Conservation (phyloP, 2,329 filamentous ascomycete species). For the Colletotrichum tropicale region DNA sequence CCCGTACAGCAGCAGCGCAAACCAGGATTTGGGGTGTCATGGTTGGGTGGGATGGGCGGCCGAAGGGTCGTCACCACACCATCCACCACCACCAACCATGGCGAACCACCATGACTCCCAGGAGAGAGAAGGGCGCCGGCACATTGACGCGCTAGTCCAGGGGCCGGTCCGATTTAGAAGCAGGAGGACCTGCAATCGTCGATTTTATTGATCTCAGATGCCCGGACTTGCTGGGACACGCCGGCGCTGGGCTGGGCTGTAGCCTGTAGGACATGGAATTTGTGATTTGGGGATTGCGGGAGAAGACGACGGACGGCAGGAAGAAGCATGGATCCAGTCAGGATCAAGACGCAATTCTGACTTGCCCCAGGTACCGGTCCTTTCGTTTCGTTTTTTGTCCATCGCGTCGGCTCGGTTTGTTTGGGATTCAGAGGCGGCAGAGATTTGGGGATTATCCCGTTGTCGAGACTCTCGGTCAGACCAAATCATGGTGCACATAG, state of each 20-base stretch:
- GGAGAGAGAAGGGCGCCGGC: background rate
- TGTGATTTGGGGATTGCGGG: background rate
- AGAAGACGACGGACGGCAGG: background rate
- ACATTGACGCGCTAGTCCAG: conserved; percentile 19
- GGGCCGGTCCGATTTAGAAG: conserved; percentile 19
- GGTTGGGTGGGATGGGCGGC: background rate
- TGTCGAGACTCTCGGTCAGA: background rate
- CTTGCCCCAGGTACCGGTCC: background rate
- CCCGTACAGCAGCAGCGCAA: background rate
- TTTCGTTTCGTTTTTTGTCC: background rate
- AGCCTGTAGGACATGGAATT: background rate
- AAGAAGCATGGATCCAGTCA: background rate
- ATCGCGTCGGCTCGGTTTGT: background rate
- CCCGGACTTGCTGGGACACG: background rate
- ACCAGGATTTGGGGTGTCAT: background rate
- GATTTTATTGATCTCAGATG: conserved; percentile 12
- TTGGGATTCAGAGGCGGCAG: background rate
- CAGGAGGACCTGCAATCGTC: conserved; percentile 8
- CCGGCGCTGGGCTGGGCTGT: background rate
- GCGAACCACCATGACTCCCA: background rate
- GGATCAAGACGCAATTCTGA: background rate
- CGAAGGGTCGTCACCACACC: background rate
- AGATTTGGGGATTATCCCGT: background rate
- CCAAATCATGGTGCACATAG: background rate
- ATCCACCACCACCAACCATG: background rate